Evolutionary conservation across 345 rosid species (phyloP).

Genomic region (Cardiospermum halicacabum): DNA sequence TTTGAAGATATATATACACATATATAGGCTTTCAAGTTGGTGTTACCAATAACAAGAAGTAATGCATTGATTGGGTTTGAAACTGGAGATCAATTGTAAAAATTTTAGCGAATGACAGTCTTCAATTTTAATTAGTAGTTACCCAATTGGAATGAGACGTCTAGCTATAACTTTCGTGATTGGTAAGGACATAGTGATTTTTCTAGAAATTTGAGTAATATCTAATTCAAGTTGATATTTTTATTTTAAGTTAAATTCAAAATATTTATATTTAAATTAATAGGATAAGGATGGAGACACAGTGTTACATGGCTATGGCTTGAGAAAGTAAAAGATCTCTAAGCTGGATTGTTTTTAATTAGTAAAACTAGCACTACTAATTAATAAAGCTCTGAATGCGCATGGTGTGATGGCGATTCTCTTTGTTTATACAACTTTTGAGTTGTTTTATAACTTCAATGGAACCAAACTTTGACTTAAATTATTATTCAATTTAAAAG

Average conservation of each 20-base stretch:
- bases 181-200: background rate
- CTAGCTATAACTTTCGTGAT: background rate
- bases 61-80: slow-evolving; percentile 9
- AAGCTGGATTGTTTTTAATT: slow-evolving; percentile 20
- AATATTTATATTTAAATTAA: slow-evolving; percentile 11
- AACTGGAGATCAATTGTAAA: background rate
- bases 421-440: slow-evolving; percentile 26
- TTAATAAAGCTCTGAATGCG: slow-evolving; percentile 29
- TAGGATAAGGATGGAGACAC: slow-evolving; percentile 46
- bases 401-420: slow-evolving; percentile 38
- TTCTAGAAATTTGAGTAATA: slow-evolving; percentile 9
- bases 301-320: too few relatives aligned
- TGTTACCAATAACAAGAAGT: background rate
- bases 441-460: slow-evolving; percentile 32
- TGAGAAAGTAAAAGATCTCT: slow-evolving; percentile 20
- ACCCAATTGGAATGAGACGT: background rate
- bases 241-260: slow-evolving; percentile 14
- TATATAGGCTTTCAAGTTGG: background rate
- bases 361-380: slow-evolving; percentile 4
- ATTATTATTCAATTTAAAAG: background rate
- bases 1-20: background rate
- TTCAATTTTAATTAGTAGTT: background rate
- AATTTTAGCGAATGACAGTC: background rate
- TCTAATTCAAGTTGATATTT: slow-evolving; percentile 21
- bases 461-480: slow-evolving; percentile 10